These are phyloP conservation scores for Sporobolomyces pararoseus DNA, from an alignment of 768 basidiomycete species.

Conservation along the genomic window DNA sequence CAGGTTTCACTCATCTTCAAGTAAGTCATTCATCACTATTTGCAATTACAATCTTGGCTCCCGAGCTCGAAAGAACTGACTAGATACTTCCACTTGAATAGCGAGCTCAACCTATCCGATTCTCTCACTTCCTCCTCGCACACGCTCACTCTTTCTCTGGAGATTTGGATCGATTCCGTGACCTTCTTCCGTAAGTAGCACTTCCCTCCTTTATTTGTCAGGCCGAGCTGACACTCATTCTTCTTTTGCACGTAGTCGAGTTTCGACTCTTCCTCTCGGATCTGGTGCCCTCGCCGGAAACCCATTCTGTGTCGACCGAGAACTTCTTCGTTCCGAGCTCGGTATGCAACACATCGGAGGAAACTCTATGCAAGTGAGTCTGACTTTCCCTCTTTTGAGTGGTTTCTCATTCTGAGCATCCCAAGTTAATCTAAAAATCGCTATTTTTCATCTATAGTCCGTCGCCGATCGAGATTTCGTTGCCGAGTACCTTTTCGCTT, in stretches of 20 bases:
- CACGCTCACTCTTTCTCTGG: constrained; percentile 89
- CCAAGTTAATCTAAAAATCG: too few species aligned
- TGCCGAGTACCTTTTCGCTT: constrained; percentile 96
- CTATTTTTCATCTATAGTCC: constrained; percentile 52
- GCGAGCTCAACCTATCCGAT: constrained; percentile 97
- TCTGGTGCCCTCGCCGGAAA: constrained; percentile 95
- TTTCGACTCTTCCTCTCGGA: constrained; percentile 89
- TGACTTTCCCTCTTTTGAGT: not conserved
- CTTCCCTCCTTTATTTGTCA: not conserved
- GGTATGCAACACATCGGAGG: constrained; percentile 83
- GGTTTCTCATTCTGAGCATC: not conserved
- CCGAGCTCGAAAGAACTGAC: too few species aligned
- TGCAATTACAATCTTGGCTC: not conserved
- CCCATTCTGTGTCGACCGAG: constrained; percentile 87
- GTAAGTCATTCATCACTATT: constrained; percentile 52
- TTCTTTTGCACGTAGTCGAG: constrained; percentile 59
- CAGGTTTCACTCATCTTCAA: constrained; percentile 97
- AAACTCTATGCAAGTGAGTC: constrained; percentile 73
- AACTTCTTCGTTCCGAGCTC: constrained; percentile 83
- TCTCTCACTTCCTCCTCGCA: constrained; percentile 94
- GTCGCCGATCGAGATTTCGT: constrained; percentile 97
- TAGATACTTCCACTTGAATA: constrained; percentile 47
- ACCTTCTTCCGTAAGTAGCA: constrained; percentile 40
- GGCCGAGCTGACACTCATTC: not conserved
- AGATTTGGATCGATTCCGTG: constrained; percentile 54